These are phyloP conservation scores for Penicillium expansum DNA, from an alignment of 2,329 filamentous ascomycete genomes.

Conservation along the genomic window DNA sequence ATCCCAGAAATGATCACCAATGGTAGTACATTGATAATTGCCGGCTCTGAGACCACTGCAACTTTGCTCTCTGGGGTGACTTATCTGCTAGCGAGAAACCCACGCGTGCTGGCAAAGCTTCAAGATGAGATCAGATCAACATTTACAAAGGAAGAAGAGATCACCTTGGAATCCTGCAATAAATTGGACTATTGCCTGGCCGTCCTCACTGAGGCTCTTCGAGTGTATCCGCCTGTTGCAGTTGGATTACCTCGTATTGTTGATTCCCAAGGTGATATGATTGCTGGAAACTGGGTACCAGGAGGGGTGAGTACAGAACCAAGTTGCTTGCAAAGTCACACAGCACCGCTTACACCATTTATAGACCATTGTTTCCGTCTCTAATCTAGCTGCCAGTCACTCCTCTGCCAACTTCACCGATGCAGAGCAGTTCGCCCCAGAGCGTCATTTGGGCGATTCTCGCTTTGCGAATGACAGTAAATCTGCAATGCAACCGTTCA, in stretches of 20 bases:
- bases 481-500: slow-evolving; percentile 50
- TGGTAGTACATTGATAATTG: slow-evolving; percentile 14
- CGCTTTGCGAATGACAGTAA: slow-evolving; percentile 44
- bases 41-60: slow-evolving; percentile 49
- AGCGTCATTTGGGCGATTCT: slow-evolving; percentile 14
- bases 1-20: slow-evolving; percentile 31
- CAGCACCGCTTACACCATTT: neutral
- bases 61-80: slow-evolving; percentile 45
- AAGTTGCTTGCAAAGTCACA: neutral
- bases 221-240: slow-evolving; percentile 39
- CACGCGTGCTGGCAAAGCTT: slow-evolving; percentile 32
- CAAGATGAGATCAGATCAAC: slow-evolving; percentile 40
- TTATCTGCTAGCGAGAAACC: slow-evolving; percentile 42
- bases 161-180: slow-evolving; percentile 32
- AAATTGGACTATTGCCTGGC: slow-evolving; percentile 42
- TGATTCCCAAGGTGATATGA: slow-evolving; percentile 15
- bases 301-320: slow-evolving; percentile 14
- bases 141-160: slow-evolving; percentile 39
- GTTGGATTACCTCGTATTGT: slow-evolving; percentile 24
- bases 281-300: slow-evolving; percentile 23
- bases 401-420: slow-evolving; percentile 14
- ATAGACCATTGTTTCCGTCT: slow-evolving; percentile 44
- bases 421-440: slow-evolving; percentile 18
- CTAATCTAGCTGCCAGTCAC: slow-evolving; percentile 47
- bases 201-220: slow-evolving; percentile 42